Evolutionary conservation across 371 early-diverging fungal genomes (phyloP), one percentile per base, ranked within the genome.

Genomic region (Mortierella sp.): DNA sequence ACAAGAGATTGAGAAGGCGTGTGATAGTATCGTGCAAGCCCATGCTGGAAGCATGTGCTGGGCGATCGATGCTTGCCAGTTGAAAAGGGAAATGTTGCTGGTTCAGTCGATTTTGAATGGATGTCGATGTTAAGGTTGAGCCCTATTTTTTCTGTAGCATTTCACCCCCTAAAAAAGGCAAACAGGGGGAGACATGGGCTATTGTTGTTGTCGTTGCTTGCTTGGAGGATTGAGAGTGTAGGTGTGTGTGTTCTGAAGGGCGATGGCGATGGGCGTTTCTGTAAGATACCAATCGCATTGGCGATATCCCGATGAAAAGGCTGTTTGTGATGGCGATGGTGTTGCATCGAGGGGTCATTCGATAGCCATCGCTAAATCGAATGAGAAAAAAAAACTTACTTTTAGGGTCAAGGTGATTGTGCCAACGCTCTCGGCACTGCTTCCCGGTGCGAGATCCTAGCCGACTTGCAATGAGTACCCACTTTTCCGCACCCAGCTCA

Each of bases 401-500:
- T 26, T 70, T 76, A 21, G 76, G 84, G 28, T 81, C 79, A 24
- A 84, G 72, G 50, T 84, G 81, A 57, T 84, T 84, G 72, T 84
- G 84, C 84, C 83, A 83, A 28, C 83, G 74, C 34, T 83, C 83
- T n/a, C 83, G 74, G 63, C 83, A 83, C 38, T 83, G 83, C 55
- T 83, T 83, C n/a, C 83, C 83, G n/a, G 79, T 83, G 21, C 83
- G 54, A 2, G 83, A 76, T 8, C 72, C 72, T 8, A 83, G 74
- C 3, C 80, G 72, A 42, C 77, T 76, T 13, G 83, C 83, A 52
- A 83, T 83, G 26, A 63, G 31, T 16, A 83, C 83, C 83, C 83
- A 83, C 45, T 83, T 83, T 44, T 83, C 83, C 24, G 83, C 80
- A 24, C 83, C 83, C 19, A 79, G 48, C 70, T 83, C 80, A 38